Conservation (phyloP, 495 filamentous ascomycete species). For the Xylaria intraflava region DNA sequence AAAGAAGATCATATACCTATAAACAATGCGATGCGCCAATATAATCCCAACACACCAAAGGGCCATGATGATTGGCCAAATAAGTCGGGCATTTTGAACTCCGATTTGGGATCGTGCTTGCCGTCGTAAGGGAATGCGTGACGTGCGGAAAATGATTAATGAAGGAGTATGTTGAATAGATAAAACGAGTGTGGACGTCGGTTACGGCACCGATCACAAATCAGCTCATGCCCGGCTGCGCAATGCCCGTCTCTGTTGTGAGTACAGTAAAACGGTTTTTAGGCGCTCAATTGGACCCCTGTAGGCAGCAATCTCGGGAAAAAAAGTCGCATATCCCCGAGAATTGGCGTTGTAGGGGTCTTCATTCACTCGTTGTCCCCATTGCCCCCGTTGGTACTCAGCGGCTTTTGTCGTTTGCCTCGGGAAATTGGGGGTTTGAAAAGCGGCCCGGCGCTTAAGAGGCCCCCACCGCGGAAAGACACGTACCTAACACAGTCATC, state of each 20-base stretch:
- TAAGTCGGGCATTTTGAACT: background rate
- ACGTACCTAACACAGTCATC: background rate
- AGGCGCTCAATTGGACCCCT: too few relatives aligned
- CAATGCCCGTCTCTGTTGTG: background rate
- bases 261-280: too few relatives aligned
- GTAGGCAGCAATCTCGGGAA: background rate
- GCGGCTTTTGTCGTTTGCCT: background rate
- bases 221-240: background rate
- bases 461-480: background rate
- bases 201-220: background rate
- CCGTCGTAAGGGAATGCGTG: background rate
- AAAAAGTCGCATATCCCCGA: background rate
- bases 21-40: constrained; percentile 6
- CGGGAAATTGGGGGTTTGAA: background rate
- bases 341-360: background rate
- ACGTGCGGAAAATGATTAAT: background rate
- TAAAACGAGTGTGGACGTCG: background rate
- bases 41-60: background rate
- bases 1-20: too few relatives aligned
- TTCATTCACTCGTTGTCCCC: background rate
- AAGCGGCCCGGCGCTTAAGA: constrained; percentile 5
- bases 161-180: background rate
- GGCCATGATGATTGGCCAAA: background rate
- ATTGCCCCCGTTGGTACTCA: background rate
- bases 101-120: background rate